Evolutionary conservation across 2,329 filamentous ascomycete genomes (phyloP), one percentile per base, ranked within the genome.

Genomic region (Neofusicoccum ribis): DNA sequence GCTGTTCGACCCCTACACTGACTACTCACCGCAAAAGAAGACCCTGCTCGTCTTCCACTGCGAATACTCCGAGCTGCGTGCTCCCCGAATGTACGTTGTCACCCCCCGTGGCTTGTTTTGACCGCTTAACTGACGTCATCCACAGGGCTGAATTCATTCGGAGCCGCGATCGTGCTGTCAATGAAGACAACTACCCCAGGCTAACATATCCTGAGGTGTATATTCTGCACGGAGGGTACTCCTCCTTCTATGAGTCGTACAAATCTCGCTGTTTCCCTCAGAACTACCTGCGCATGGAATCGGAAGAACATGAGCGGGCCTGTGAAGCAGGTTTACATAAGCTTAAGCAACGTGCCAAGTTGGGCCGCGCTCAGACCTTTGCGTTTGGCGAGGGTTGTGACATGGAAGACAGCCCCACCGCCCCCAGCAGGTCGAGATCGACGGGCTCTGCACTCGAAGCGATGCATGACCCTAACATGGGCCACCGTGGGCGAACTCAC

Each of bases 171-270:
- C 92, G 95, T 66, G 88, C 88, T 43, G 84, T 88, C 74, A 99
- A 99, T 78, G 88, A 88, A 63, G 92, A 95, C 77, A 85, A 86
- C 69, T 99, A 98, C 74, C 95, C 95, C 17, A 86, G 85, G 66
- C 87, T 99, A 67, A 93, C 90, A n/a, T 99, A 96, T 74, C 95
- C 95, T 2, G 95, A 99, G 77, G 89, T 98, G 69, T 99, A 99
- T 78, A 97, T 99, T 72, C 84, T 99, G 46, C 93, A 98, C 70
- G 95, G 95, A 67, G 95, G 95, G 49, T 99, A 99, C 82, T 97
- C 93, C 77, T 88, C 88, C 34, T 99, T 99, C 83, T 99, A 94
- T 77, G 82, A 86, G 27, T 84, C 91, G 69, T 88, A 97, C 77
- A 88, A 89, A 61, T 81, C 85, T 52, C 88, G 93, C 67, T 99